These are phyloP conservation scores for Leucogyrophana mollusca DNA, from an alignment of 768 basidiomycete genomes.

Conservation along the genomic window DNA sequence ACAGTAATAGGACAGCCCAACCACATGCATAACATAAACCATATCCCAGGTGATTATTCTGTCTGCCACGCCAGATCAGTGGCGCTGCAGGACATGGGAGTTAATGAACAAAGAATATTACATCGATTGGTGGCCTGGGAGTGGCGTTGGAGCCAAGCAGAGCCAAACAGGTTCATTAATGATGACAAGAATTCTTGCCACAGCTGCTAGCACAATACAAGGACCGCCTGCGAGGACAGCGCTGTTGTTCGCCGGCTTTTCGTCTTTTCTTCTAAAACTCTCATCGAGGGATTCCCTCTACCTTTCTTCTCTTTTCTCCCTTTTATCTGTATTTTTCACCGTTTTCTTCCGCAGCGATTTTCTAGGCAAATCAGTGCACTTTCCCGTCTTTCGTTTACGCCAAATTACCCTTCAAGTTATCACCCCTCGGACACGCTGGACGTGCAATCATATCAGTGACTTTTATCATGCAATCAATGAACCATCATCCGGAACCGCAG, in stretches of 20 bases:
- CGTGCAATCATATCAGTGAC: constrained; percentile 31
- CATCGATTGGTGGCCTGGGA: no score
- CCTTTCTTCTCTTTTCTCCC: constrained; percentile 15
- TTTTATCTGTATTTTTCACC: constrained; percentile 16
- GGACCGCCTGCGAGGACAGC: not conserved
- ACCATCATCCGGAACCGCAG: constrained; percentile 20
- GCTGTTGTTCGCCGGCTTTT: not conserved
- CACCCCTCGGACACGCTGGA: constrained; percentile 31
- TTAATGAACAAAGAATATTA: no score
- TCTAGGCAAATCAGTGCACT: constrained; percentile 3
- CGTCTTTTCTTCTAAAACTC: not conserved
- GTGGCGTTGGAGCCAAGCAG: no score
- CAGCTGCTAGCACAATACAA: not conserved
- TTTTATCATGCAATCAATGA: constrained; percentile 26
- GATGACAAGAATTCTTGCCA: constrained; percentile 2
- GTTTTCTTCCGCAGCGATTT: constrained; percentile 10
- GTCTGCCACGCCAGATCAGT: no score
- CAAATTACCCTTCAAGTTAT: constrained; percentile 7
- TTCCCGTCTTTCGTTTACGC: constrained; percentile 14
- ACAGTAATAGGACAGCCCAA: no score
- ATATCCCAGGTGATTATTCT: no score
- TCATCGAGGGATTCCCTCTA: constrained; percentile 11
- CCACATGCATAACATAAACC: no score
- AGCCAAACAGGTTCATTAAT: constrained; percentile 7
- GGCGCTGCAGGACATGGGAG: no score